Evolutionary conservation across 305 asterid species (phyloP), one percentile per base, ranked within the genome.

Genomic region (Vinca major): DNA sequence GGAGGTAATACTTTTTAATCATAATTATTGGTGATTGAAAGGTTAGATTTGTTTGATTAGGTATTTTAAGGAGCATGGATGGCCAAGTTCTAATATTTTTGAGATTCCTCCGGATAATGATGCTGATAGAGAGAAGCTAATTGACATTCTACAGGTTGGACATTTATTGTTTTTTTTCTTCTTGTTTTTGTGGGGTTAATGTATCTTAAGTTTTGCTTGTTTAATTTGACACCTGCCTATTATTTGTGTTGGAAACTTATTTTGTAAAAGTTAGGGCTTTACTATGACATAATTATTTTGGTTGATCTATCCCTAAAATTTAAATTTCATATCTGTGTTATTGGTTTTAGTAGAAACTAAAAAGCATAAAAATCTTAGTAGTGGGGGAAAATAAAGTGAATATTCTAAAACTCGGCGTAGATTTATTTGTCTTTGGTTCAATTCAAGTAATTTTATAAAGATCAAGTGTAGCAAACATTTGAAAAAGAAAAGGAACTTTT

Each of bases 31-130:
- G 53, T 62, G 44, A 53, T 66, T 52, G 63, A 71, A 68, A 47
- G 39, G 26, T 11, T 21, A 53, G 66, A 74, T n/a, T 48, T 26
- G 33, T 26, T 37, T 17, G 40, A 55, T 74, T 69, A 90, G 96
- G 97, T 92, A 90, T 77, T 92, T 92, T 75, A 87, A 86, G 83
- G 96, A 90, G 85, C 68, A 92, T 61, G 98, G 98, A 36, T 92
- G 97, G 97, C 98, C 96, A 2, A 86, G 82, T 62, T 92, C 98
- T 33, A 86, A 79, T 0, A 67, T 90, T 67, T 90, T 76, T 56
- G 79, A 79, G 54, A 9, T 64, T 7, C 79, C 91, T 52, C 98
- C 95, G 10, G 86, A 86, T 79, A 85, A 61, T 67, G 93, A 86
- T 66, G 84, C 75, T 41, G 91, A 88, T 69, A 86, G 87, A 75